Conservation (phyloP, 2,329 filamentous ascomycete species). For the Pyrenochaeta sp. region DNA sequence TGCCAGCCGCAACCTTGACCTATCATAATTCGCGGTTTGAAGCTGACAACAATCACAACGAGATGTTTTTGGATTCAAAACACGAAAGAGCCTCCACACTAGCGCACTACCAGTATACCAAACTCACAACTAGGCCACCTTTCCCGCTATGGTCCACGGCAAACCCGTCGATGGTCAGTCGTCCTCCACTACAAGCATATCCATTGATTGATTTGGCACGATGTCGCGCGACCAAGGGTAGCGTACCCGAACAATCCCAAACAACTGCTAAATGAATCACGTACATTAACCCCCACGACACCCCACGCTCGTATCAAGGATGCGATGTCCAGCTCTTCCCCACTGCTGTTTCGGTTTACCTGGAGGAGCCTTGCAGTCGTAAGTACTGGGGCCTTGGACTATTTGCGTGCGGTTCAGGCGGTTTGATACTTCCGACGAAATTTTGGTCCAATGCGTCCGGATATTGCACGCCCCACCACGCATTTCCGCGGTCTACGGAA, state of each 20-base stretch:
- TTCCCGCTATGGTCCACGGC: constrained; percentile 19
- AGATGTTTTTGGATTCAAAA: constrained; percentile 8
- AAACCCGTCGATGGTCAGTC: constrained; percentile 16
- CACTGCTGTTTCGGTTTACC: constrained; percentile 15
- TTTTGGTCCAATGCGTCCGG: constrained; percentile 7
- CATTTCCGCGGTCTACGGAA: constrained; percentile 22
- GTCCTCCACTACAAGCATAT: constrained; percentile 23
- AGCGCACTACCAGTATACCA: constrained; percentile 15
- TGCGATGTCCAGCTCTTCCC: constrained; percentile 13
- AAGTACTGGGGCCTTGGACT: constrained; percentile 10
- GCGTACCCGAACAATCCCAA: constrained; percentile 22
- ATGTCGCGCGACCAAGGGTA: constrained; percentile 11
- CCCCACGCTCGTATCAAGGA: constrained; percentile 30
- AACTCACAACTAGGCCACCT: constrained; percentile 36
- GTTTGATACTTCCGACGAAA: constrained; percentile 14
- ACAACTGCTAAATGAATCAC: constrained; percentile 39
- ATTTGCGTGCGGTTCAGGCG: constrained; percentile 19
- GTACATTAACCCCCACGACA: constrained; percentile 37
- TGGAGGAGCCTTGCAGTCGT: constrained; percentile 10
- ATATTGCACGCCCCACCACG: constrained; percentile 9
- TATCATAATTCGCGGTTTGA: constrained; percentile 5
- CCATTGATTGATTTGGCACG: constrained; percentile 21
- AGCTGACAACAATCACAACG: constrained; percentile 14
- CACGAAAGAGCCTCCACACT: constrained; percentile 26
- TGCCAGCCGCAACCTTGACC: no score